Evolutionary conservation across 1,284 basidiomycete species (phyloP), one percentile per base, ranked within the genome.

Genomic region (Naganishia sp.): DNA sequence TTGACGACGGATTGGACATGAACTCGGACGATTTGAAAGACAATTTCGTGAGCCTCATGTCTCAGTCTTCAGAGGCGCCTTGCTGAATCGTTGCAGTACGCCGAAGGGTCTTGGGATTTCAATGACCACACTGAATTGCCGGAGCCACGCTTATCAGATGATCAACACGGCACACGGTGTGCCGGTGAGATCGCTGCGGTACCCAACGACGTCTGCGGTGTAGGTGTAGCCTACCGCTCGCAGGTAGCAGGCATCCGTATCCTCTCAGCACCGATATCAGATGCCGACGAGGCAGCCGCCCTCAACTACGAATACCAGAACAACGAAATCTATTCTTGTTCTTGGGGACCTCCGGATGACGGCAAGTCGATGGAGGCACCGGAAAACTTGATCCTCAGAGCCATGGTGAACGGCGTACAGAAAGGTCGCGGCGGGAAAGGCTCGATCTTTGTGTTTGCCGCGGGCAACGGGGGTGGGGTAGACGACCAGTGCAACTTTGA

Each of bases 401-500:
- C 96, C 6, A 88, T 99, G 72, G 83, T 98, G 25, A 97, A 99
- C 73, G 96, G 96, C 21, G 87, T 97, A 50, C 89, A 92, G 78
- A 90, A 92, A 60, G 96, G 96, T 5, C 86, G 96, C 56, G 85
- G 81, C 49, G 94, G 94, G 25, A 93, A 91, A 74, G 96, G 96
- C 2, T 93, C 89, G 49, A 83, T 99, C 70, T 99, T 91, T 74
- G 96, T 99, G 43, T 99, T 99, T 78, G 96, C 96, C 1, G 94
- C 93, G 67, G 96, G 96, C 0, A 99, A 99, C 76, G 96, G 96
- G 25, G 96, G 92, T 28, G 85, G 86, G 3, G 84, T 85, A 60
- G 92, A 90, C 39, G 96, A 99, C 76, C 96, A 99, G 80, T 99
- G 96, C 83, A 99, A 99, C 79, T 99, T 99, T 77, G 96, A 99